A percentile compares a stretch with the other conserved stretches of the same genome.
Evolutionary conservation across 805 yeast species (phyloP).

Genomic region (Lachancea nothofagi): DNA sequence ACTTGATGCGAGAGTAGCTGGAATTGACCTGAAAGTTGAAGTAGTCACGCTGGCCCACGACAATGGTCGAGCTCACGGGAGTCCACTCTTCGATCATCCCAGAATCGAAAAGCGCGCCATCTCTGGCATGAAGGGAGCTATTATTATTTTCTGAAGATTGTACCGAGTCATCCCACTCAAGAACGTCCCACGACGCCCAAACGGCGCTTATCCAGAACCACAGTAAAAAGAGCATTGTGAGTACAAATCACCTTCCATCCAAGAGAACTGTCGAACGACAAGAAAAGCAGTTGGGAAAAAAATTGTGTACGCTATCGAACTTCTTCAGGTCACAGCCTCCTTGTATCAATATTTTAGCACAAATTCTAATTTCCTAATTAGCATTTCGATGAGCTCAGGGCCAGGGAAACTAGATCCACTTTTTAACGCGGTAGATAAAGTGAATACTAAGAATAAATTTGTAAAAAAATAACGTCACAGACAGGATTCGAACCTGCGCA

Average conservation of each 20-base stretch:
- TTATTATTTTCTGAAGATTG: background rate
- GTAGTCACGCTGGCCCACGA: constrained; percentile 22
- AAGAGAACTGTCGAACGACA: too few species aligned
- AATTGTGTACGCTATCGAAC: too few species aligned
- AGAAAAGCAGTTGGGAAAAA: too few species aligned
- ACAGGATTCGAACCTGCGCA: constrained; percentile 99
- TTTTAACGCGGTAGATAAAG: too few species aligned
- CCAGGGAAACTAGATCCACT: too few species aligned
- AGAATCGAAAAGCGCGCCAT: constrained; percentile 16
- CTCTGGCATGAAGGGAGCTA: background rate
- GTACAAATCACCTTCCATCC: too few species aligned
- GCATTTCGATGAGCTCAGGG: background rate
- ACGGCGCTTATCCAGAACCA: background rate
- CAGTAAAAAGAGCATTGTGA: background rate
- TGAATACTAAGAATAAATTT: constrained; percentile 12
- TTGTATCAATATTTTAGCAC: too few species aligned
- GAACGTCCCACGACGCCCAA: background rate
- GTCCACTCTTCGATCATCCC: constrained; percentile 31
- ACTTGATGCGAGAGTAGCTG: constrained; percentile 13
- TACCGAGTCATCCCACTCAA: background rate
- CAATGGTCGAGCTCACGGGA: constrained; percentile 29
- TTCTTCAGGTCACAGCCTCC: too few species aligned
- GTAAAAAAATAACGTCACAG: constrained; percentile 76
- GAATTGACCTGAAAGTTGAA: constrained; percentile 23
- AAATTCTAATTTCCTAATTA: too few species aligned